These are phyloP conservation scores for Phytopythium delawarense DNA, from an alignment of 352 stramenopile species.

Conservation along the genomic window DNA sequence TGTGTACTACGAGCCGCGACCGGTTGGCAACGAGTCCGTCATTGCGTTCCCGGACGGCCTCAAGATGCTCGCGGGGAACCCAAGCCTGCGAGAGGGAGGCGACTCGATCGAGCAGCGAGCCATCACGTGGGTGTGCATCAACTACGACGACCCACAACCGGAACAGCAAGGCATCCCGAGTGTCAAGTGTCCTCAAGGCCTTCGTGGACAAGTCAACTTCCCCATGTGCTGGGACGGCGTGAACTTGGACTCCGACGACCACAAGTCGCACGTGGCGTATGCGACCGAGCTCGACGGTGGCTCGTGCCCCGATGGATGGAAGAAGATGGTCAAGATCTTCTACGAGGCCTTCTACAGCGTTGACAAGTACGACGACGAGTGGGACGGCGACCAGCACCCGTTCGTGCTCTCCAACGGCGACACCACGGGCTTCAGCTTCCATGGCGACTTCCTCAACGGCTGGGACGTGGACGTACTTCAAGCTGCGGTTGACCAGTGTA, in stretches of 20 bases:
- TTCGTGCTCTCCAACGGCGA: conserved; percentile 50
- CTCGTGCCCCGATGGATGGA: conserved; percentile 28
- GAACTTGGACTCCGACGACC: conserved; percentile 39
- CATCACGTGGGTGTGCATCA: conserved; percentile 43
- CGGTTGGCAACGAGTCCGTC: conserved; percentile 27
- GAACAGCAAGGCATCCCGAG: conserved; percentile 44
- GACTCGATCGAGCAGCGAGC: conserved; percentile 36
- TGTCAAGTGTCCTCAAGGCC: conserved; percentile 34
- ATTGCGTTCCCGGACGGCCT: conserved; percentile 38
- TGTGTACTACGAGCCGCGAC: conserved; percentile 43
- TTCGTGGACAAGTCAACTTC: conserved; percentile 53
- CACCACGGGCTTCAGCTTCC: conserved; percentile 40
- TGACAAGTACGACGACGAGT: conserved; percentile 42
- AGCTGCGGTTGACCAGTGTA: conserved; percentile 34
- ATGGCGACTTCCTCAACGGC: conserved; percentile 51
- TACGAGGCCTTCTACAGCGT: conserved; percentile 54
- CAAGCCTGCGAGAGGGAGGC: conserved; percentile 22
- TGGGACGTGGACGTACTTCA: conserved; percentile 43
- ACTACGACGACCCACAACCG: conserved; percentile 35
- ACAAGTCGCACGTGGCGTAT: conserved; percentile 51
- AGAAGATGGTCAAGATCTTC: conserved; percentile 63
- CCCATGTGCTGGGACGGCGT: conserved; percentile 51
- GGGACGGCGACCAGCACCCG: conserved; percentile 37
- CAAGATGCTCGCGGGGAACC: conserved; percentile 46
- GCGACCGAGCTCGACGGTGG: conserved; percentile 36